A percentile compares a stretch with the other conserved stretches of the same genome.
Conservation (phyloP, 2,329 filamentous ascomycete genomes). For the Coleophoma eucalyptorum region DNA sequence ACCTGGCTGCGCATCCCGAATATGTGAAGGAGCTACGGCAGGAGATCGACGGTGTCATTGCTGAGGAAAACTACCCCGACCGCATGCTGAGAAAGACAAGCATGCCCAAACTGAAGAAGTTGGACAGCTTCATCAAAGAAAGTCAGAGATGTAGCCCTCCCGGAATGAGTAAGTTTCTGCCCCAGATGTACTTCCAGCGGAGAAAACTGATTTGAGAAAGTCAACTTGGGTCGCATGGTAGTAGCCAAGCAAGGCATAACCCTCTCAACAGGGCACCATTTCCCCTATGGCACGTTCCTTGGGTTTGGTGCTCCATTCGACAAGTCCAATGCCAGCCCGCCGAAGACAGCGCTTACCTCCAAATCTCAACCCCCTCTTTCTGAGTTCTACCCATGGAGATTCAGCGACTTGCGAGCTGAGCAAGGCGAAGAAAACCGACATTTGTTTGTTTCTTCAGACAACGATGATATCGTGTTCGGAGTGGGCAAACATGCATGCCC, state of each 20-base stretch:
- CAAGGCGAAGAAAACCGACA: conserved; percentile 1
- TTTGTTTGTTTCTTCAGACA: conserved; percentile 5
- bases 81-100: conserved; percentile 25
- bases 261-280: conserved; percentile 50
- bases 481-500: conserved; percentile 12
- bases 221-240: conserved; percentile 1
- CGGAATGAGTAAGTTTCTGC: conserved; percentile 8
- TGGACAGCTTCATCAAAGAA: conserved; percentile 29
- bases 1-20: conserved; percentile 14
- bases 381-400: conserved; percentile 8
- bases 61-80: conserved; percentile 1
- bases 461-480: conserved; percentile 7
- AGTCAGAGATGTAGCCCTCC: conserved; percentile 20
- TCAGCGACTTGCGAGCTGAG: not conserved
- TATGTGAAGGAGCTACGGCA: conserved; percentile 15
- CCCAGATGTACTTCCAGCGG: not conserved
- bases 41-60: conserved; percentile 15
- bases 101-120: conserved; percentile 24
- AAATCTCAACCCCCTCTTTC: not conserved
- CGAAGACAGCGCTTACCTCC: not conserved
- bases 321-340: not conserved
- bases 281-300: conserved; percentile 27
- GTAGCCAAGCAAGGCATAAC: conserved; percentile 28
- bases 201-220: not conserved
- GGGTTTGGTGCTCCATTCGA: conserved; percentile 10